Base-by-base conservation (phyloP, 2,329 filamentous ascomycete species). In the Fusarium floridanum region DNA sequence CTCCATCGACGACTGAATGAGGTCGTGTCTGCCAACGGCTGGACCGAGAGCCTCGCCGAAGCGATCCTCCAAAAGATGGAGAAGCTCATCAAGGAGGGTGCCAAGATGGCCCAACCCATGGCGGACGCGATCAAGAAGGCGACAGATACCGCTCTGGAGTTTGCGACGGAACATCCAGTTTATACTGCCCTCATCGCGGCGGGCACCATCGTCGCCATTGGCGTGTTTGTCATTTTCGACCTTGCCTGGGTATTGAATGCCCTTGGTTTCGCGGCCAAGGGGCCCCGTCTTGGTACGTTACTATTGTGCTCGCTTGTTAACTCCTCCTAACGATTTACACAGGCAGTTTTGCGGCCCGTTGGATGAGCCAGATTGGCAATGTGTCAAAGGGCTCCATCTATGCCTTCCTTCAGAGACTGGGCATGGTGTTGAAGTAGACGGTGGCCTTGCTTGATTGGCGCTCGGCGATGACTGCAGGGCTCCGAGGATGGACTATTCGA, bases 331-430 rank as follows among this genome's bases (percentile, higher is more conserved):
- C 41, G 5, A 12, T 16, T 0, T 1, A 5, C 5, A 41, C 1
- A 79, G 78, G 69, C 2, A 78, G 72, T 1, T 76, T 79, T 45
- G 76, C 77, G 0, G 73, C 77, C 1, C 45, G 72, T 12, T 79
- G 76, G 76, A 79, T 79, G 78, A 70, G 70, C 4, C 41, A 45
- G 9, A 73, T 79, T 57, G 76, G 66, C 9, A 20, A 66, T 4
- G 73, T 79, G 1, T 43, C 70, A 2, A 76, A 71, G 29, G 71
- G 68, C 0, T 75, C 75, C 0, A 29, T 79, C 1, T 79, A 79
- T 7, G 53, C 77, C 0, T 77, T 66, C 16, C 60, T 79, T 2
- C 77, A 79, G 70, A 48, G 72, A 1, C 6, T 80, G 27, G 68
- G 76, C 0, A 77, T 77, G 75, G 71, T 56, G 56, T 66, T 68